These are phyloP conservation scores for Rhodocollybia butyracea DNA, from an alignment of 768 basidiomycete genomes.

Conservation along the genomic window DNA sequence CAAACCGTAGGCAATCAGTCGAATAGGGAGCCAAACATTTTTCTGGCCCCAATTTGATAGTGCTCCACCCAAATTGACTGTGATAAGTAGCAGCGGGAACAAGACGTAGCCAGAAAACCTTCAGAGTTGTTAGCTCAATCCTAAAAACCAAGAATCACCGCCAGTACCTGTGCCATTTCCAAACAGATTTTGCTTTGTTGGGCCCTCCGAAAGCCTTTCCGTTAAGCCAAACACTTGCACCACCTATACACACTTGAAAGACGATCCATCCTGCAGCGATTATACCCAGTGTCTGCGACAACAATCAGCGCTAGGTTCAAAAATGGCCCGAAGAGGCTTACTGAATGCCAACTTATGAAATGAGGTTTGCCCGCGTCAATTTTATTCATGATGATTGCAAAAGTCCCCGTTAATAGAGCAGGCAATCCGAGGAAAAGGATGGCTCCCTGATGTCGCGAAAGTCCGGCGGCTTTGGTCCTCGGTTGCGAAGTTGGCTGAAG, in stretches of 20 bases:
- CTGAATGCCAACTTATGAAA: conserved; percentile 75
- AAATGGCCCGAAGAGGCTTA: conserved; percentile 28
- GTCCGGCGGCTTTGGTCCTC: conserved; percentile 60
- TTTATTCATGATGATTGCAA: conserved; percentile 67
- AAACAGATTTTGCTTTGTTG: conserved; percentile 65
- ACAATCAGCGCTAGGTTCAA: neutral
- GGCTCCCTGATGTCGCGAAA: conserved; percentile 66
- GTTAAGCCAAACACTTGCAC: conserved; percentile 72
- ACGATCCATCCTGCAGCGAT: conserved; percentile 58
- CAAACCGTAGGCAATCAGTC: conserved; percentile 50
- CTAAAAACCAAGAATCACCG: no score
- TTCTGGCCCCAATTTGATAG: conserved; percentile 59
- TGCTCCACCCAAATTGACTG: conserved; percentile 66
- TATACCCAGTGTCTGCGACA: conserved; percentile 62
- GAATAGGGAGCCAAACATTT: conserved; percentile 34
- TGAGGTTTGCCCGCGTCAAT: conserved; percentile 45
- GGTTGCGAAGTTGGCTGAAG: conserved; percentile 72
- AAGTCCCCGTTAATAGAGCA: conserved; percentile 53
- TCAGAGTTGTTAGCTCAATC: conserved; percentile 7
- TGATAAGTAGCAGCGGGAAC: conserved; percentile 56
- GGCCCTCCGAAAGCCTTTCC: conserved; percentile 72
- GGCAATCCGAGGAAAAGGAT: conserved; percentile 57
- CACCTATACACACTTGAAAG: conserved; percentile 60
- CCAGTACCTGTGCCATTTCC: conserved; percentile 88
- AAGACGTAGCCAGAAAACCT: conserved; percentile 76